phyloP scores from a whole-genome alignment of 306 rosid species.

The Cicer cuneatum region DNA sequence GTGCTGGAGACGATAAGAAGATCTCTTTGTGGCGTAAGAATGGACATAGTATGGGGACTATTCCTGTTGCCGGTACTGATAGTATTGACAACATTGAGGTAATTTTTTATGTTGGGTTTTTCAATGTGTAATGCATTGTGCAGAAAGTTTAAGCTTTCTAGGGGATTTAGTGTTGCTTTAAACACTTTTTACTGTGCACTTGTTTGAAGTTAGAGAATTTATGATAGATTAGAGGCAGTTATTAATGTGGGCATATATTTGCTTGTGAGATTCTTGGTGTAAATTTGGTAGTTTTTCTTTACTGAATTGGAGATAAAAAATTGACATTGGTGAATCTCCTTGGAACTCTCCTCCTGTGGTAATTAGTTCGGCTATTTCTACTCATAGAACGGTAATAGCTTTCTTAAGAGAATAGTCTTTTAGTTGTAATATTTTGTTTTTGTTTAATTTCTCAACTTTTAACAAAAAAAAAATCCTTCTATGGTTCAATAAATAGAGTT shows the following conservation, averaged over 20 bases:
- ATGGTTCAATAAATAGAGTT: constrained; percentile 1
- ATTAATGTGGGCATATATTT: background rate
- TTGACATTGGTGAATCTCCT: constrained; percentile 5
- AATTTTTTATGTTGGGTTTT: constrained; percentile 22
- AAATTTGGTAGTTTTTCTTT: background rate
- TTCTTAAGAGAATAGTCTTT: background rate
- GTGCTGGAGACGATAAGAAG: constrained; percentile 98
- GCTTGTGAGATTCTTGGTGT: constrained; percentile 12
- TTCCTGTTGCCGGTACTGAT: constrained; percentile 81
- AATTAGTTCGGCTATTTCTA: background rate
- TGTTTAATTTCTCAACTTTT: background rate
- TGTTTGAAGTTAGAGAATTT: constrained; percentile 6
- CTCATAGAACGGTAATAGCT: background rate
- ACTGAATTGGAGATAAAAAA: background rate
- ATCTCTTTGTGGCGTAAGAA: constrained; percentile 87
- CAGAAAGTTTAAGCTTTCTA: constrained; percentile 11
- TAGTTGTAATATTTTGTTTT: background rate
- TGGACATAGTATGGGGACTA: constrained; percentile 96
- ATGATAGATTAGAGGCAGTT: background rate
- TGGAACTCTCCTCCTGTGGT: background rate
- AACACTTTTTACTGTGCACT: background rate
- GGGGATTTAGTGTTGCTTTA: constrained; percentile 11
- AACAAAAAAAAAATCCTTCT: background rate
- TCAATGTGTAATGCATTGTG: constrained; percentile 4
- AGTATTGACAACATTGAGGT: constrained; percentile 89